These are phyloP conservation scores for Citrus australasica DNA, from an alignment of 345 rosid genomes.

Conservation along the genomic window DNA sequence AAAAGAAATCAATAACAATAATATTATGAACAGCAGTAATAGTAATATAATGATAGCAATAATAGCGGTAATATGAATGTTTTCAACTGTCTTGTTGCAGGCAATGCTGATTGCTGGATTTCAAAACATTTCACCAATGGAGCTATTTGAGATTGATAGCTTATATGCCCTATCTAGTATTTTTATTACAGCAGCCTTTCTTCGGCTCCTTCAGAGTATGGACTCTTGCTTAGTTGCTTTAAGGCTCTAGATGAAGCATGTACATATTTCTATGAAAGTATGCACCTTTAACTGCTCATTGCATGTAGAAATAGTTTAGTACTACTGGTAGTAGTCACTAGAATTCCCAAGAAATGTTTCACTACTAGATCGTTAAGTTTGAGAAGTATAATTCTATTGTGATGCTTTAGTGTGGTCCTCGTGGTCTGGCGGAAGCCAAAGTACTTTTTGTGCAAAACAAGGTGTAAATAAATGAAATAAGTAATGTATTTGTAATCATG, in stretches of 20 bases:
- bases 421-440: neutral
- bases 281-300: constrained; percentile 4
- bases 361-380: neutral
- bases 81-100: constrained; percentile 39
- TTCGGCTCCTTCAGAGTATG: constrained; percentile 88
- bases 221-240: constrained; percentile 10
- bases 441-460: neutral
- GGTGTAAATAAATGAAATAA: neutral
- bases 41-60: no score
- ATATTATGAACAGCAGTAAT: no score
- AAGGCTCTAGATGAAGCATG: neutral
- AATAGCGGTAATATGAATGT: neutral
- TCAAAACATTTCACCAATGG: constrained; percentile 51
- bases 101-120: constrained; percentile 83
- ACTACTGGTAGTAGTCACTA: neutral
- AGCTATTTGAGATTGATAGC: constrained; percentile 57
- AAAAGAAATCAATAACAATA: no score
- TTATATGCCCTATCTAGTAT: constrained; percentile 76
- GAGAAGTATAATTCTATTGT: neutral
- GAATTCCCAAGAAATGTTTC: neutral
- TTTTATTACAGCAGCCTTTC: constrained; percentile 92
- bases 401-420: neutral
- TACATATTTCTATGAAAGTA: neutral
- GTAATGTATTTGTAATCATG: neutral
- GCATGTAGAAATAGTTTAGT: neutral